Evolutionary conservation across 305 asterid genomes (phyloP).

Genomic region (Fraxinus nigra): DNA sequence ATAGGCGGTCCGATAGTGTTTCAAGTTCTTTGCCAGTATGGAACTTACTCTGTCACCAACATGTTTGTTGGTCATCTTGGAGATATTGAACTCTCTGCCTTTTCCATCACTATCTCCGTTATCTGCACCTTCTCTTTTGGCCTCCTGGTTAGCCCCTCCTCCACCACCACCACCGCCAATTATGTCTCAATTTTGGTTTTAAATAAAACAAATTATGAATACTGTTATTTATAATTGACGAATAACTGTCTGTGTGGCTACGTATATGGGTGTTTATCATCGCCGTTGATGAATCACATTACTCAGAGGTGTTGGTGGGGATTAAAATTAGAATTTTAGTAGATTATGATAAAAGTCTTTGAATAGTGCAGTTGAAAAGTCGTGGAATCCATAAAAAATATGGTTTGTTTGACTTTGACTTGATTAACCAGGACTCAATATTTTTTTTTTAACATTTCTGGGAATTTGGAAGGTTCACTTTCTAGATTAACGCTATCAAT

Average conservation of each 20-base stretch:
- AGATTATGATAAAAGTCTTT: too few species aligned
- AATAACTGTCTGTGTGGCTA: not conserved
- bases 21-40: constrained; percentile 39
- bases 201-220: too few species aligned
- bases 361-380: too few species aligned
- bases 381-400: too few species aligned
- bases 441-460: not conserved
- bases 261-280: too few species aligned
- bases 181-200: not conserved
- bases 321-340: too few species aligned
- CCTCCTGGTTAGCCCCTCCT: constrained; percentile 30
- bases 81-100: constrained; percentile 41
- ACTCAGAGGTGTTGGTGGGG: too few species aligned
- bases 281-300: not conserved
- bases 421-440: not conserved
- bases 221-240: not conserved
- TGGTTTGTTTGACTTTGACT: too few species aligned
- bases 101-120: constrained; percentile 38
- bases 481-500: too few species aligned
- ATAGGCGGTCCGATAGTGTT: constrained; percentile 45
- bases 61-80: constrained; percentile 50
- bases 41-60: constrained; percentile 26
- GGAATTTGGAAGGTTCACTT: not conserved
- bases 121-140: constrained; percentile 45
- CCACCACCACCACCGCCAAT: not conserved